Base-by-base conservation (phyloP, 257 asterid species). In the Nicotiana paniculata region DNA sequence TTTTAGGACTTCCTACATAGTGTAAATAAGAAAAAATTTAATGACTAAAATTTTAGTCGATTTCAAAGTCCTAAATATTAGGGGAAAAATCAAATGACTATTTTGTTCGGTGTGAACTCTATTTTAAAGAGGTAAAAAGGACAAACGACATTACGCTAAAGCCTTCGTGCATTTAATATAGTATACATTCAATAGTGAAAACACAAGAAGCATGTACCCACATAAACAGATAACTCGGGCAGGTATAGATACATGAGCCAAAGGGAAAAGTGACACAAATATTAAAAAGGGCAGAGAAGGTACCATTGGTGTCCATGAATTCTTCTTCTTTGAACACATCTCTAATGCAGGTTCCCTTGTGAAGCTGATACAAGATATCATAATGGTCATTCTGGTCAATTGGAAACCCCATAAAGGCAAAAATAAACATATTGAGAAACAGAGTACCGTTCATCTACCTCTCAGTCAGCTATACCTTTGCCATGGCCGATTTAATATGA, bases 271-370 rank as follows among this genome's bases (percentile, higher is more conserved):
- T 28, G 43, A 28, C 43, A 26, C 15, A 39, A 39, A 18, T 69
- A 51, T 12, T n/a, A 12, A 81, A 62, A 66, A 59, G 11, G 68
- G 72, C 28, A 32, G 66, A 84, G 46, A 48, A 17, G 33, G 66
- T 88, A 90, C 95, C 96, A 30, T 84, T 66, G 59, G 62, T 53
- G 39, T 43, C 85, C 46, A 83, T 78, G 53, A 54, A 80, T 83
- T 86, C 89, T 82, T 87, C 93, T 85, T 78, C 84, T 81, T 87
- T 88, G 97, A 88, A 87, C 65, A 90, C 67, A 81, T 89, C 94
- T 75, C 85, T 85, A 79, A 84, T 72, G 85, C 46, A n/a, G 69
- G 86, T 79, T 80, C 92, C 97, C 77, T 82, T 85, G 82, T 89
- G 90, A 81, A 94, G 90, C 98, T 94, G 94, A 74, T 81, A 81